phyloP scores from a whole-genome alignment of 768 basidiomycete species.

The Candolleomyces aberdarensis region DNA sequence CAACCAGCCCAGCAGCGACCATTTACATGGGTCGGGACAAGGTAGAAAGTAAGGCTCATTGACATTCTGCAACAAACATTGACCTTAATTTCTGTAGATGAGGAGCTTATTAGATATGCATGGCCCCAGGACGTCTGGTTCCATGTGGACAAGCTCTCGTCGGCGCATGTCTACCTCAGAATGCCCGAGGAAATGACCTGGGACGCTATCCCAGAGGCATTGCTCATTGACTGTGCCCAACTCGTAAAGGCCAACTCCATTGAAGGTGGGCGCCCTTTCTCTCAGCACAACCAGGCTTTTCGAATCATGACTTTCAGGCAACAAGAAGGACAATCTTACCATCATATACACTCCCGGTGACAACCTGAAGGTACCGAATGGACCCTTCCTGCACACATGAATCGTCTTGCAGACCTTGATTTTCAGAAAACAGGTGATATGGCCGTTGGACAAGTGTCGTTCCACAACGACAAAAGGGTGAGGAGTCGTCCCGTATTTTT shows the following conservation, averaged over 20 bases:
- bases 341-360: slow-evolving; percentile 92
- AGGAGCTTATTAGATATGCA: slow-evolving; percentile 91
- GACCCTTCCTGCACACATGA: slow-evolving; percentile 6
- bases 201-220: slow-evolving; percentile 79
- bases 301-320: slow-evolving; percentile 45
- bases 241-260: slow-evolving; percentile 98
- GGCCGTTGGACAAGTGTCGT: slow-evolving; percentile 95
- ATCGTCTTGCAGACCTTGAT: not conserved
- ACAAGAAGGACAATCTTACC: slow-evolving; percentile 92
- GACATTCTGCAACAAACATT: slow-evolving; percentile 12
- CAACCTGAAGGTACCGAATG: slow-evolving; percentile 74
- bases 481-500: slow-evolving; percentile 11
- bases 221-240: slow-evolving; percentile 87
- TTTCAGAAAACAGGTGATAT: slow-evolving; percentile 94
- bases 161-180: slow-evolving; percentile 95
- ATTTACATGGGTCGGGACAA: slow-evolving; percentile 98
- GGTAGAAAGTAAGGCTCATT: slow-evolving; percentile 70
- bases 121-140: slow-evolving; percentile 92
- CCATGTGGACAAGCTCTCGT: slow-evolving; percentile 97
- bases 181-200: slow-evolving; percentile 79
- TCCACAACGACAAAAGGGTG: slow-evolving; percentile 87
- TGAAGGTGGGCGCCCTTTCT: slow-evolving; percentile 54
- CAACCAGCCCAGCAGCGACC: slow-evolving; percentile 56
- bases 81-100: slow-evolving; percentile 55
- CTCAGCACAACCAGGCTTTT: not conserved